Percentiles rank a stretch among this genome's conserved stretches.
phyloP scores from a whole-genome alignment of 768 basidiomycete species.

The Hericium rajendrae region DNA sequence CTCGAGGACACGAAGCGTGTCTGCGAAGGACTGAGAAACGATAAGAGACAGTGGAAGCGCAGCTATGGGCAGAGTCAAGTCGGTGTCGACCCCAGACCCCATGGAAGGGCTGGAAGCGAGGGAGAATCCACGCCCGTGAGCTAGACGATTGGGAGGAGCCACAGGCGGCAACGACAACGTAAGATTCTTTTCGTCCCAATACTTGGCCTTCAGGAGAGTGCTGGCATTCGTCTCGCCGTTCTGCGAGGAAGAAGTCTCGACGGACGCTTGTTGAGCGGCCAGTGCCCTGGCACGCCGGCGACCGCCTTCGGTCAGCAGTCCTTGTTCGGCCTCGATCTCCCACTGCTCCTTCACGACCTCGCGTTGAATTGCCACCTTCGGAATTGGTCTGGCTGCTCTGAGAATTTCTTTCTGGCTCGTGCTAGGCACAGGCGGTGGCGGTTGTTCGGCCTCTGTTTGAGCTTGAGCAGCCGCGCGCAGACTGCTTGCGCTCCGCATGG shows the following conservation, averaged over 20 bases:
- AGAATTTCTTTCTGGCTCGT: background rate
- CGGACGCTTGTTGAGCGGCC: slow-evolving; percentile 24
- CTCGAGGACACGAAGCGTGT: slow-evolving; percentile 32
- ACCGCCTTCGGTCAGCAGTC: slow-evolving; percentile 65
- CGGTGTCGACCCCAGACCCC: background rate
- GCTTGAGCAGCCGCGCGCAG: slow-evolving; percentile 11
- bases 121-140: background rate
- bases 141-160: background rate
- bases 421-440: slow-evolving; percentile 2
- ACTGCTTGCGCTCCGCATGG: slow-evolving; percentile 11
- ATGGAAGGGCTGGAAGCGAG: background rate
- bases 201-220: slow-evolving; percentile 10
- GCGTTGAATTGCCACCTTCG: slow-evolving; percentile 6
- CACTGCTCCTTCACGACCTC: slow-evolving; percentile 53
- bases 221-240: slow-evolving; percentile 3
- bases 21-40: slow-evolving; percentile 9
- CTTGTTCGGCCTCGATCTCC: slow-evolving; percentile 74
- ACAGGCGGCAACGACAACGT: slow-evolving; percentile 10
- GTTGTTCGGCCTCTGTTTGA: slow-evolving; percentile 4
- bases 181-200: slow-evolving; percentile 8
- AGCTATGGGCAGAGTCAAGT: slow-evolving; percentile 4
- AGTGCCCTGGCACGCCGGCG: slow-evolving; percentile 52
- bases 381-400: slow-evolving; percentile 8
- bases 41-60: slow-evolving; percentile 12
- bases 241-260: slow-evolving; percentile 13